Percentiles rank a stretch among this genome's conserved stretches.
phyloP scores from a whole-genome alignment of 2,329 filamentous ascomycete species.

The Venturia effusa region DNA sequence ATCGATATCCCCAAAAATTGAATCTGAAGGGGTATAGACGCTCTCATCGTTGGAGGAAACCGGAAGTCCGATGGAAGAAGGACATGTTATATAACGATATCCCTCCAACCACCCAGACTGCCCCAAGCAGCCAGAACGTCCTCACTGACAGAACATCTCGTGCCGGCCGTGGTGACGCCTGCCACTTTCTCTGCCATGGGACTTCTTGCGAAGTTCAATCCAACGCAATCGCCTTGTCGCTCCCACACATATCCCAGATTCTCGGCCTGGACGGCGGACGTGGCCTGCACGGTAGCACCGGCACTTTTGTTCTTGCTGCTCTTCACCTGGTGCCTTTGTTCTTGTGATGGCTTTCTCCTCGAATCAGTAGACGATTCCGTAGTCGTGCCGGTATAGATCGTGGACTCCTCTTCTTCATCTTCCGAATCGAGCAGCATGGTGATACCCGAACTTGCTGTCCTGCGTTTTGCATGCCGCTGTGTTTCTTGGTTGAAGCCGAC shows the following conservation, averaged over 20 bases:
- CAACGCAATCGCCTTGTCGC: neutral
- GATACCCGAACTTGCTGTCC: neutral
- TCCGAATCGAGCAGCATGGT: neutral
- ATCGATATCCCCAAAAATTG: too few relatives aligned
- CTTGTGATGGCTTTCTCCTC: neutral
- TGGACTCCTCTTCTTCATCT: neutral
- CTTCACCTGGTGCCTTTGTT: neutral
- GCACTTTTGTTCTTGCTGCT: neutral
- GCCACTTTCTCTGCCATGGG: conserved; percentile 14
- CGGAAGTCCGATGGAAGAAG: neutral
- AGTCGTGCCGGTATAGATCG: neutral
- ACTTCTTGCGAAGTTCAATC: neutral
- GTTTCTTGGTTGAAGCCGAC: neutral
- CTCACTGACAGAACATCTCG: conserved; percentile 30
- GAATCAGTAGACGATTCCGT: neutral
- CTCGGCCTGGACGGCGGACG: conserved; percentile 10
- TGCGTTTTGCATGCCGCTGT: neutral
- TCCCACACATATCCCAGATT: neutral
- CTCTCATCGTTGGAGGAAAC: too few relatives aligned
- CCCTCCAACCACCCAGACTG: conserved; percentile 29
- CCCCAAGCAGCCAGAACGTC: conserved; percentile 38
- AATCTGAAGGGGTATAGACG: too few relatives aligned
- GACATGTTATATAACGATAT: neutral
- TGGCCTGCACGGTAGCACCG: neutral
- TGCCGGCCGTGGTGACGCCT: neutral